phyloP scores from a whole-genome alignment of 2,329 filamentous ascomycete species.

The Ophiostoma populinum region DNA sequence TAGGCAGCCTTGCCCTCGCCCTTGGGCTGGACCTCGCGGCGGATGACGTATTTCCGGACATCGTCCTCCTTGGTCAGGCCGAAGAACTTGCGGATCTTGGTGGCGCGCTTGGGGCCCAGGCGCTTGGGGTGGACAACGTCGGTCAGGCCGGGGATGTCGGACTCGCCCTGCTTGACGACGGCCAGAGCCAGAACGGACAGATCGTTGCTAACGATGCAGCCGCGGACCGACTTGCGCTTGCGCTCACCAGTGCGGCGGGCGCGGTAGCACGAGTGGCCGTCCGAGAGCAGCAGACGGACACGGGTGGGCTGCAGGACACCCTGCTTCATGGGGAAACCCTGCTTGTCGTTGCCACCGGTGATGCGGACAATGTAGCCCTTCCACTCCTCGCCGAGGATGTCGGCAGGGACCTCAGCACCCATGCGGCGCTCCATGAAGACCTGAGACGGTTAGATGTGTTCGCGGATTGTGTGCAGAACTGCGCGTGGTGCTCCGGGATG shows the following conservation, averaged over 20 bases:
- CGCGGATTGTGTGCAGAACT: too few relatives aligned
- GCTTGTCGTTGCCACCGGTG: constrained; percentile 99
- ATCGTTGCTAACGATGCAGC: constrained; percentile 95
- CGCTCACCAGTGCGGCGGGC: constrained; percentile 94
- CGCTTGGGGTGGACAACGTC: constrained; percentile 98
- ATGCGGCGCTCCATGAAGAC: constrained; percentile 30
- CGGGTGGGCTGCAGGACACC: constrained; percentile 97
- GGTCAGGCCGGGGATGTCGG: constrained; percentile 87
- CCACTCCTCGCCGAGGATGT: constrained; percentile 97
- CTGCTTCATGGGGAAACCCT: constrained; percentile 99
- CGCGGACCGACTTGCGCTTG: constrained; percentile 98
- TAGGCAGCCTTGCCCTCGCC: constrained; percentile 94
- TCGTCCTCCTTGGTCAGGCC: constrained; percentile 99
- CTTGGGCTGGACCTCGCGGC: constrained; percentile 94
- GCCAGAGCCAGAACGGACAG: constrained; percentile 84
- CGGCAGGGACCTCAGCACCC: constrained; percentile 82
- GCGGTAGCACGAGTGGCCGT: constrained; percentile 99
- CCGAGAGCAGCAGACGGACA: constrained; percentile 90
- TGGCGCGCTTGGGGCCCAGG: constrained; percentile 97
- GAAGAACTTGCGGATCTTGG: constrained; percentile 99
- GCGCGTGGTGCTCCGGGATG: too few relatives aligned
- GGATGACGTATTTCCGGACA: constrained; percentile 99
- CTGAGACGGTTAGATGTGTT: constrained; percentile 4
- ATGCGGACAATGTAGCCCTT: constrained; percentile 99
- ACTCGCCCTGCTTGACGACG: constrained; percentile 96